Evolutionary conservation across 1,284 basidiomycete species (phyloP).

Genomic region (Boletus mariae): DNA sequence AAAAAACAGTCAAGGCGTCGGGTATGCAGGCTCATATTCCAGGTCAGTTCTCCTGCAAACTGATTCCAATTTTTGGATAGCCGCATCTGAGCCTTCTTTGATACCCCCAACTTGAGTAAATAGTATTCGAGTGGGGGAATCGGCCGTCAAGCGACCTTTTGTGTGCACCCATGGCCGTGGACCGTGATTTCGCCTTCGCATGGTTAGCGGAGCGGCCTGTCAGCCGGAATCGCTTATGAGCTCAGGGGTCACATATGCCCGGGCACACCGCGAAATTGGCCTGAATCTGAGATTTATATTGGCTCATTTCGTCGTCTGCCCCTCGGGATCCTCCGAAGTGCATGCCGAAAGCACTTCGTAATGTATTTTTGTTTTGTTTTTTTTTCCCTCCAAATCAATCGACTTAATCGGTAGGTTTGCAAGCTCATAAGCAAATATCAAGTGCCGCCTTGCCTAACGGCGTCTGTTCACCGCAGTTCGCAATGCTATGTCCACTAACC

Average conservation of each 20-base stretch:
- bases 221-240: slow-evolving; percentile 13
- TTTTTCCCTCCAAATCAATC: slow-evolving; percentile 1
- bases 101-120: too few species aligned
- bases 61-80: not conserved
- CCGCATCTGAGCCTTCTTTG: not conserved
- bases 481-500: slow-evolving; percentile 11
- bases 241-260: slow-evolving; percentile 22
- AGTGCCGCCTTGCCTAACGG: slow-evolving; percentile 12
- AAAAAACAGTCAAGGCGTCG: slow-evolving; percentile 4
- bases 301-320: slow-evolving; percentile 18
- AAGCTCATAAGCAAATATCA: slow-evolving; percentile 11
- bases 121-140: not conserved
- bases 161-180: not conserved
- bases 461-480: slow-evolving; percentile 19
- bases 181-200: not conserved
- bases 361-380: slow-evolving; percentile 12
- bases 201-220: slow-evolving; percentile 9
- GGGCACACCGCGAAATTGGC: slow-evolving; percentile 14
- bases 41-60: slow-evolving; percentile 12
- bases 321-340: slow-evolving; percentile 25
- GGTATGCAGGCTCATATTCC: slow-evolving; percentile 4
- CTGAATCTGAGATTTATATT: slow-evolving; percentile 30
- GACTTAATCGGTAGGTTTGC: slow-evolving; percentile 17
- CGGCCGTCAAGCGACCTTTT: not conserved
- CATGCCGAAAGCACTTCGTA: slow-evolving; percentile 19